Evolutionary conservation across 2,329 filamentous ascomycete genomes (phyloP), one percentile per base, ranked within the genome.

Genomic region (Ophiocordyceps polyrhachis-furcata): DNA sequence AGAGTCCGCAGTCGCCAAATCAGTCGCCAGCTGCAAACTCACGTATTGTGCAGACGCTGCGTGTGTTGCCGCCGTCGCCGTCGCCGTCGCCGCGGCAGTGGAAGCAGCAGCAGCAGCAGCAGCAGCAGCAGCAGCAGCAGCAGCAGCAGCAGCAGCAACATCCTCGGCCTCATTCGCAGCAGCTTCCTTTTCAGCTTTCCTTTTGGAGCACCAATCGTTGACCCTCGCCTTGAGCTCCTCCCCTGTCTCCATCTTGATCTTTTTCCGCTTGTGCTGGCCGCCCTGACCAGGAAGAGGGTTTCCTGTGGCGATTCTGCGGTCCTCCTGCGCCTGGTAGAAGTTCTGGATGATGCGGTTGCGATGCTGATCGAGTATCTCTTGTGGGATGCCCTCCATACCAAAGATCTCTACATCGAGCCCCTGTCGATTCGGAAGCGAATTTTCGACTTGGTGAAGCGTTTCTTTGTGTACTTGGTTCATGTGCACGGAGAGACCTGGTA

Each of bases 401-500:
- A 96, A 98, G 56, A 98, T 95, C 64, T 98, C 91, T 48, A 93
- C 78, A 48, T 93, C 86, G 48, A 93, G 76, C 47, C 82, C 81
- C 50, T 85, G 77, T 49, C 91, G 79, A 56, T 89, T 89, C 0
- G 83, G 80, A 3, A 95, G 73, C 43, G 91, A 87, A 70, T 96
- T 95, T 55, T 95, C 89, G 56, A 98, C 87, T 41, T 79, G 76
- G 19, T 76, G 78, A 43, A 96, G 73, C 28, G 80, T 83, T 61
- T 95, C 88, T 63, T 98, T 98, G 69, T 98, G 91, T 42, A 98
- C 91, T 62, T 98, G 91, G 59, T 89, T 93, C 85, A 96, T 83
- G 61, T 98, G 91, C 45, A 98, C 91, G 32, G 83, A 84, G 48
- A 98, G 76, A 68, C 91, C 87, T 93, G 52, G 19, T 44, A 43